Evolutionary conservation across 495 filamentous ascomycete species (phyloP).

Genomic region (Podospora sp.): DNA sequence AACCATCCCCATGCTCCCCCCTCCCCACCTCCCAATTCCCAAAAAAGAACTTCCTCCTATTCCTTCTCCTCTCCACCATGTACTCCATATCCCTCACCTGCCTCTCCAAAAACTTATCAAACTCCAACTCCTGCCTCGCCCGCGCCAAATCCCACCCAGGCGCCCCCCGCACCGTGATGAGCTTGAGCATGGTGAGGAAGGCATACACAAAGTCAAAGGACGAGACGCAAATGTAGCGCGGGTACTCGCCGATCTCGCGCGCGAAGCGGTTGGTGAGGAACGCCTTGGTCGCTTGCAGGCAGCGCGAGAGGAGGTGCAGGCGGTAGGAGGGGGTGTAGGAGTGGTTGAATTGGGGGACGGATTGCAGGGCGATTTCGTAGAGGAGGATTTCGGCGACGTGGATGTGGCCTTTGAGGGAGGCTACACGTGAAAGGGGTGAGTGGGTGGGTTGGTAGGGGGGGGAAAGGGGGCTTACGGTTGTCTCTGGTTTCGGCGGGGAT

Average conservation of each 20-base stretch:
- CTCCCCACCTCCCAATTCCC: background rate
- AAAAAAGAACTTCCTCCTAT: conserved; percentile 4
- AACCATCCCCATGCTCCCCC: background rate
- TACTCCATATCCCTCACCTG: conserved; percentile 30
- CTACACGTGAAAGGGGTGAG: conserved; percentile 23
- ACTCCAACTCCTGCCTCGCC: conserved; percentile 25
- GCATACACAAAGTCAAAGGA: conserved; percentile 33
- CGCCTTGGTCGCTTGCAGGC: conserved; percentile 22
- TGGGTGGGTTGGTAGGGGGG: conserved; percentile 28
- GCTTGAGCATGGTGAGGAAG: conserved; percentile 34
- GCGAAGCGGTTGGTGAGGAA: conserved; percentile 29
- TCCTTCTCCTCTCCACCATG: conserved; percentile 18
- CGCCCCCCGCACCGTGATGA: conserved; percentile 25
- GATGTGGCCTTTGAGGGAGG: conserved; percentile 30
- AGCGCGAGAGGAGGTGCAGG: conserved; percentile 27
- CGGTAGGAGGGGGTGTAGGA: conserved; percentile 3
- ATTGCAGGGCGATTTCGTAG: conserved; percentile 31
- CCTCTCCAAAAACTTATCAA: conserved; percentile 24
- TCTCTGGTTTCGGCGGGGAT: conserved; percentile 27
- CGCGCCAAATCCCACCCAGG: conserved; percentile 31
- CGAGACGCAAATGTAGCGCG: conserved; percentile 33
- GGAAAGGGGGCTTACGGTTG: conserved; percentile 23
- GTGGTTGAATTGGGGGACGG: background rate
- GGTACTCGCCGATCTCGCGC: conserved; percentile 15
- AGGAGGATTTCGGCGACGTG: conserved; percentile 34